Percentiles rank a stretch among this genome's conserved stretches.
phyloP scores from a whole-genome alignment of 1,139 yeast species.

The Lodderomyces jiufengensis region DNA sequence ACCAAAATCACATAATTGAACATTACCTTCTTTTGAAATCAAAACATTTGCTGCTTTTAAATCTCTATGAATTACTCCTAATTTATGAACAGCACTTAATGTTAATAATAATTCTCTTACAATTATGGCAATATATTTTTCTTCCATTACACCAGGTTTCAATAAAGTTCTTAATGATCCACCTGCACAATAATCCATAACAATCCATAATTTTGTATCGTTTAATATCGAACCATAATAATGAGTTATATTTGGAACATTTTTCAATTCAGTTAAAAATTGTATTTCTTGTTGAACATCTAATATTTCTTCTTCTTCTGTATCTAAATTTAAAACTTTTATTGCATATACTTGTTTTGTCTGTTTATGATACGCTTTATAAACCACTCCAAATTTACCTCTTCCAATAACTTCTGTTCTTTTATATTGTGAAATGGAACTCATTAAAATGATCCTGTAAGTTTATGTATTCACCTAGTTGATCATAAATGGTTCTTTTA shows the following conservation, averaged over 20 bases:
- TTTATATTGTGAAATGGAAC: slow-evolving; percentile 42
- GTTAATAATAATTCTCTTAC: slow-evolving; percentile 79
- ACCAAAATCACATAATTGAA: slow-evolving; percentile 94
- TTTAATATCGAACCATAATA: slow-evolving; percentile 85
- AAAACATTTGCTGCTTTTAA: slow-evolving; percentile 93
- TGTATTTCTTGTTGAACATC: slow-evolving; percentile 95
- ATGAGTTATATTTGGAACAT: slow-evolving; percentile 86
- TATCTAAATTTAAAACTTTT: slow-evolving; percentile 86
- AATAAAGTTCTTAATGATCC: slow-evolving; percentile 87
- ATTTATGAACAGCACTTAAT: slow-evolving; percentile 74
- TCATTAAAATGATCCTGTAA: slow-evolving; percentile 7
- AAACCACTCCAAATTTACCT: slow-evolving; percentile 96
- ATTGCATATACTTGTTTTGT: slow-evolving; percentile 84
- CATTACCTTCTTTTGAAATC: slow-evolving; percentile 84
- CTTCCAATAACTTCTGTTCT: slow-evolving; percentile 91
- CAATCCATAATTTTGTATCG: slow-evolving; percentile 92
- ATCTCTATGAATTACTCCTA: slow-evolving; percentile 93
- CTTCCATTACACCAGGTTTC: slow-evolving; percentile 87
- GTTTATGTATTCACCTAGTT: too few relatives aligned
- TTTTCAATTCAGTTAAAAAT: slow-evolving; percentile 75
- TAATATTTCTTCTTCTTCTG: slow-evolving; percentile 88
- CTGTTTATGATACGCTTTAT: slow-evolving; percentile 67
- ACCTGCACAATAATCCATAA: slow-evolving; percentile 97
- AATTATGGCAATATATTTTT: slow-evolving; percentile 74
- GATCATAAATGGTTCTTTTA: too few relatives aligned